phyloP scores from a whole-genome alignment of 2,329 filamentous ascomycete genomes.

The Fusarium sp. region DNA sequence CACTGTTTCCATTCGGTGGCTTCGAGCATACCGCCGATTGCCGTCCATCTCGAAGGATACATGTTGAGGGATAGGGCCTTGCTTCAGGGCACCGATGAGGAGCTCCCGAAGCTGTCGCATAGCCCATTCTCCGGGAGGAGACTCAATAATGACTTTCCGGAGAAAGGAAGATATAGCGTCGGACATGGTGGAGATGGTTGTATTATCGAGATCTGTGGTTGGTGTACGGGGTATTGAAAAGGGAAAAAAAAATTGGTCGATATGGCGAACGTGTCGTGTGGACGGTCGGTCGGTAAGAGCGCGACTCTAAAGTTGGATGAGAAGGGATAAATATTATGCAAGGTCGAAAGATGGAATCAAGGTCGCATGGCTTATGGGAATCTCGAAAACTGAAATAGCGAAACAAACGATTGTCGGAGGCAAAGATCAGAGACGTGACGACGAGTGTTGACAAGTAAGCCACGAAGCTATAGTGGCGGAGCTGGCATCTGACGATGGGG shows the following conservation, averaged over 20 bases:
- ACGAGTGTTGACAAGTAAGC: constrained; percentile 38
- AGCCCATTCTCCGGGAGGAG: constrained; percentile 91
- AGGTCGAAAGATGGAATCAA: constrained; percentile 9
- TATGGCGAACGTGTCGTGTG: constrained; percentile 35
- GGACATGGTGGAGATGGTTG: constrained; percentile 53
- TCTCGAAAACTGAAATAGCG: constrained; percentile 20
- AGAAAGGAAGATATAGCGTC: constrained; percentile 60
- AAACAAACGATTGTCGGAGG: constrained; percentile 21
- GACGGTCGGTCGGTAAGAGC: not conserved
- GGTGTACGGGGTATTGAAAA: constrained; percentile 13
- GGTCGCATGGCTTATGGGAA: constrained; percentile 1
- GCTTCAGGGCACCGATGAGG: constrained; percentile 84
- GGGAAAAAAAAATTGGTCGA: constrained; percentile 17
- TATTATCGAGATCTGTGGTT: constrained; percentile 8
- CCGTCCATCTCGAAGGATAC: constrained; percentile 99
- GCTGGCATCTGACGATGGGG: constrained; percentile 42
- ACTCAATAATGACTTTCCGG: constrained; percentile 78
- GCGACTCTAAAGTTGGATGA: constrained; percentile 12
- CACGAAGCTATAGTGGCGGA: constrained; percentile 44
- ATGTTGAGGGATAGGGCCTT: constrained; percentile 92
- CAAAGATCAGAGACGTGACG: constrained; percentile 37
- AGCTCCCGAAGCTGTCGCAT: constrained; percentile 80
- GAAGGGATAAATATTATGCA: constrained; percentile 11
- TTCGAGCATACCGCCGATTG: constrained; percentile 89
- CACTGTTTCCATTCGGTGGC: constrained; percentile 91